Conservation (phyloP, 176 grass and related monocot genomes). For the Saccharum officinarum region DNA sequence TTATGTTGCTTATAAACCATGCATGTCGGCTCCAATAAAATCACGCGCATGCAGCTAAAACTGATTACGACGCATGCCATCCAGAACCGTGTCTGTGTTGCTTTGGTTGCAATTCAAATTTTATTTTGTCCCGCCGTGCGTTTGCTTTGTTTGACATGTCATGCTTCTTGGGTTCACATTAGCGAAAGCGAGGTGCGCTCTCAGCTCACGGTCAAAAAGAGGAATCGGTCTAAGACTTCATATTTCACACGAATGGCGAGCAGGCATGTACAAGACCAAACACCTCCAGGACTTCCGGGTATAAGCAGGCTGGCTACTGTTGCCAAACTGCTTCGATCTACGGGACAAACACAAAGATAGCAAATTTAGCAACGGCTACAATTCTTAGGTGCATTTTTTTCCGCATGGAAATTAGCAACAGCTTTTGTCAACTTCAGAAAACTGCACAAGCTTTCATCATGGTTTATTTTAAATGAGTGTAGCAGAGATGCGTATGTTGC, state of each 20-base stretch:
- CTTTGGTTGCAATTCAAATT: not conserved
- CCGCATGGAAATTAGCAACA: not conserved
- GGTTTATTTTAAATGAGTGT: not conserved
- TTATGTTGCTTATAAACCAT: not conserved
- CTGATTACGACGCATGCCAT: not conserved
- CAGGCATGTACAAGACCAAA: not conserved
- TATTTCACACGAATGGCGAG: conserved; percentile 13
- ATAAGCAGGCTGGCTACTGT: not conserved
- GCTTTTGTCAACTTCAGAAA: not conserved
- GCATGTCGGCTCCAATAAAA: conserved; percentile 21
- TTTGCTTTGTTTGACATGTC: conserved; percentile 39
- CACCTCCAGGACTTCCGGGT: not conserved
- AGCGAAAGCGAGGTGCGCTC: conserved; percentile 13
- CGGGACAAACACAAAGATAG: not conserved
- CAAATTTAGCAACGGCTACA: not conserved
- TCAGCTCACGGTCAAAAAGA: conserved; percentile 15
- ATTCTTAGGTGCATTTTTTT: not conserved
- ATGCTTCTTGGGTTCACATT: conserved; percentile 28
- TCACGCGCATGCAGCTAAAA: conserved; percentile 3
- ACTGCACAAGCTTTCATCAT: not conserved
- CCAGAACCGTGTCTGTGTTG: not conserved
- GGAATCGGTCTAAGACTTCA: not conserved
- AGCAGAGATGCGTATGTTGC: too few relatives aligned
- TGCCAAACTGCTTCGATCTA: conserved; percentile 24
- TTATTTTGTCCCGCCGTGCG: conserved; percentile 21